Base-by-base conservation (phyloP, 2,329 filamentous ascomycete genomes). In the Colletotrichum eleusines region DNA sequence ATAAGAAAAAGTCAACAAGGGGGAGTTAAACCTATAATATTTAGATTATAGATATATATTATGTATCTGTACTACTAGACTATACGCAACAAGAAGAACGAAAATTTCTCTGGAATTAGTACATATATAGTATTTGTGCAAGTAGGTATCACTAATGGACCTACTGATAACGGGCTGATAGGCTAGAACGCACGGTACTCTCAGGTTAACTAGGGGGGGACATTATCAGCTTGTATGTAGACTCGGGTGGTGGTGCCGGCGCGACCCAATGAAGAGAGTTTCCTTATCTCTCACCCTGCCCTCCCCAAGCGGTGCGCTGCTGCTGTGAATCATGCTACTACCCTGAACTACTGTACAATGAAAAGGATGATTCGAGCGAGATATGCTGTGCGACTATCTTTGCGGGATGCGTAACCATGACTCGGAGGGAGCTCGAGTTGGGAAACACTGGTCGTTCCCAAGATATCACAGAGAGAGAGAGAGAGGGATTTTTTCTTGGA, bases 201-300 rank as follows among this genome's bases (percentile, higher is more conserved):
- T n/a, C n/a, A n/a, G n/a, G n/a, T n/a, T n/a, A n/a, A n/a, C n/a
- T n/a, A n/a, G n/a, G n/a, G n/a, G n/a, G n/a, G n/a, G n/a, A n/a
- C n/a, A n/a, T n/a, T n/a, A n/a, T n/a, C n/a, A n/a, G n/a, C n/a
- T n/a, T n/a, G n/a, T n/a, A n/a, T n/a, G n/a, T n/a, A n/a, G n/a
- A n/a, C n/a, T n/a, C n/a, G n/a, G n/a, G 35, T 11, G 16, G 35
- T 58, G 33, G 33, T 35, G 16, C n/a, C 16, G 12, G n/a, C 7
- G 53, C 33, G 58, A 26, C 50, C 64, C 67, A 70, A 70, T 70
- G 57, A 51, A 50, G 55, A 62, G 55, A 62, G 50, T 68, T 54
- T 68, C n/a, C 64, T 51, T 71, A 71, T 68, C 68, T 71, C 23
- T 23, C 14, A 33, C 20, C 20, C n/a, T n/a, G n/a, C n/a, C 31